phyloP scores from a whole-genome alignment of 1,284 basidiomycete genomes.

The Filobasidium uniguttulatum region DNA sequence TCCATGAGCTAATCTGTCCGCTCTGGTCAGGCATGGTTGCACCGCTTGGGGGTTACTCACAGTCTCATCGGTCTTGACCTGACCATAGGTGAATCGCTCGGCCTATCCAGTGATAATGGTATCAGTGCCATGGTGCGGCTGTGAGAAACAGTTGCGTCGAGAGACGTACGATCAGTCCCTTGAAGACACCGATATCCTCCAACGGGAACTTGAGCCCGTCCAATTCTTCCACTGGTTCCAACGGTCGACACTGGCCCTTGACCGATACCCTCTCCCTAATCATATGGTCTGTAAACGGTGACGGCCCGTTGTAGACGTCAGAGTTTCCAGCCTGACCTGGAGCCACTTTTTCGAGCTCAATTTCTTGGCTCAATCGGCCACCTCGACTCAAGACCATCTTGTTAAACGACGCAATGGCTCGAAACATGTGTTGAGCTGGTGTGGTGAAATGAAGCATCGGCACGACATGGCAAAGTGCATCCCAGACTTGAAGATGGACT shows the following conservation, averaged over 20 bases:
- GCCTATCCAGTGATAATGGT: too few species aligned
- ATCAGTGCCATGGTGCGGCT: too few species aligned
- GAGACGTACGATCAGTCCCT: too few species aligned
- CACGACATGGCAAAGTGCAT: conserved; percentile 44
- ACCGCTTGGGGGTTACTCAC: too few species aligned
- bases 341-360: conserved; percentile 10
- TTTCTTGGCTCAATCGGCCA: too few species aligned
- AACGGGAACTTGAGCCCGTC: conserved; percentile 49
- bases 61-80: too few species aligned
- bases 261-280: conserved; percentile 83
- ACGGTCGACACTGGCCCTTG: conserved; percentile 56
- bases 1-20: too few species aligned
- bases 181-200: conserved; percentile 44
- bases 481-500: conserved; percentile 70
- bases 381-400: conserved; percentile 1
- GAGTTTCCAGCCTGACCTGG: conserved; percentile 11
- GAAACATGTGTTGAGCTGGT: conserved; percentile 15
- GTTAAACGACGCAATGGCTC: conserved; percentile 14
- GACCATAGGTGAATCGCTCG: too few species aligned
- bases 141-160: too few species aligned
- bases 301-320: conserved; percentile 5
- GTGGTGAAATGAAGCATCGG: conserved; percentile 59
- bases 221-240: conserved; percentile 59
- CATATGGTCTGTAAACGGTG: too few species aligned
- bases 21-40: too few species aligned